A percentile compares a stretch with the other conserved stretches of the same genome.
Evolutionary conservation across 441 rosid species (phyloP).

Genomic region (Aquilaria agallochum): DNA sequence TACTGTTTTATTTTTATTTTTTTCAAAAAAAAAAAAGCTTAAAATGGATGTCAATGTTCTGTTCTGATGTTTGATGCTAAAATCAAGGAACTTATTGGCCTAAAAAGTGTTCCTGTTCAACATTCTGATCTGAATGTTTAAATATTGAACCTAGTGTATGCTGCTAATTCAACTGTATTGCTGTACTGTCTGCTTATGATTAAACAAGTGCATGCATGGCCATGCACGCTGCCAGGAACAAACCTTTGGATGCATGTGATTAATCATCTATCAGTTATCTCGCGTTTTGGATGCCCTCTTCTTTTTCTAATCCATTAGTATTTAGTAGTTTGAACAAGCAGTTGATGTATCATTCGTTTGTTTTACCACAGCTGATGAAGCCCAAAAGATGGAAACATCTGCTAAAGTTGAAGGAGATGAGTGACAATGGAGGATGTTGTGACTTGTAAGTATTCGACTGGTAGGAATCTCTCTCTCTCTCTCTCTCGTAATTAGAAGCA

Average conservation of each 20-base stretch:
- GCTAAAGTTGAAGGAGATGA: conserved; percentile 32
- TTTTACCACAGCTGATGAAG: conserved; percentile 26
- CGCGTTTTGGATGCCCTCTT: too few relatives aligned
- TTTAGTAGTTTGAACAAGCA: too few relatives aligned
- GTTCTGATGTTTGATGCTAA: neutral
- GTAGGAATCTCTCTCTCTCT: too few relatives aligned
- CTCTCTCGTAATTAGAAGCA: too few relatives aligned
- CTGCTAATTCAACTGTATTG: neutral
- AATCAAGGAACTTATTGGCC: neutral
- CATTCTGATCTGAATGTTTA: neutral
- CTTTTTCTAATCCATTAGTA: too few relatives aligned
- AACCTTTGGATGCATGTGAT: too few relatives aligned
- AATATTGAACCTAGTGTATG: neutral
- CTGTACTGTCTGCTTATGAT: too few relatives aligned
- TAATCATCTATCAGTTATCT: too few relatives aligned
- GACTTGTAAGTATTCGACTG: conserved; percentile 7
- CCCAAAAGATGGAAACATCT: conserved; percentile 27
- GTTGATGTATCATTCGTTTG: neutral
- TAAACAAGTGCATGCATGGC: too few relatives aligned
- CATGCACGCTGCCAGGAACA: too few relatives aligned
- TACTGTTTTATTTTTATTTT: neutral
- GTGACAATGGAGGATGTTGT: conserved; percentile 25
- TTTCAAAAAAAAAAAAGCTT: too few relatives aligned
- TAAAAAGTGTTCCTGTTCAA: neutral
- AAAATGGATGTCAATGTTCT: neutral